Evolutionary conservation across 2,329 filamentous ascomycete genomes (phyloP), one percentile per base, ranked within the genome.

Genomic region (Aspergillus tamarii): DNA sequence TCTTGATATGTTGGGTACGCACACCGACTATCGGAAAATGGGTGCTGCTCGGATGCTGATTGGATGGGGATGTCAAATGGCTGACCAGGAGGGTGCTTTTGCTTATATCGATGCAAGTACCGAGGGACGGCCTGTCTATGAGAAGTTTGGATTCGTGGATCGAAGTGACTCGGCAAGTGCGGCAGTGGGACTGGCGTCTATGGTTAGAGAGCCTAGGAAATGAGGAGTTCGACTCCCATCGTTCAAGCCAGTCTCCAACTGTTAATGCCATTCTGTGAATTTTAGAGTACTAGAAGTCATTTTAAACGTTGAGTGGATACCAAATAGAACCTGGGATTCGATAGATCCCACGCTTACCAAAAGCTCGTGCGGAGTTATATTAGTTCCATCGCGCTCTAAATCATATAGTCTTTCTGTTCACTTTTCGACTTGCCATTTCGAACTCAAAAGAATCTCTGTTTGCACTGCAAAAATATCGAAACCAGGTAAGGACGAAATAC

Each of bases 251-350:
- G 34, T 16, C 2, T 16, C 12, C 16, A n/a, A 41, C 19, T n/a
- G 7, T 19, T 41, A 8, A 41, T 19, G 7, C 16, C 36, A 41
- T 3, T 16, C 7, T 26, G 23, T 26, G 23, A 26, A 26, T 26
- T 4, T 19, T 16, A 19, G 16, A 41, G 16, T 41, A 19, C 7
- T 19, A 41, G 16, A 19, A 2, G 6, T 19, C 36, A 2, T 1
- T 4, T 1, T 3, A 39, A 19, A 39, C 0, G 10, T 39, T 4
- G 0, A 0, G 16, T 16, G 6, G 1, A 5, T 36, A 36, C 12
- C 1, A 36, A 14, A 6, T 5, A 16, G 34, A 16, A 11, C 4
- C 30, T 32, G 30, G 23, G 2, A 2, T 26, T 26, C 23, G 23
- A 26, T 2, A 2, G 23, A 26, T 4, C 2, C 23, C 23, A 26